Base-by-base conservation (phyloP, 75 land plant genomes). In the Picea sitchensis region DNA sequence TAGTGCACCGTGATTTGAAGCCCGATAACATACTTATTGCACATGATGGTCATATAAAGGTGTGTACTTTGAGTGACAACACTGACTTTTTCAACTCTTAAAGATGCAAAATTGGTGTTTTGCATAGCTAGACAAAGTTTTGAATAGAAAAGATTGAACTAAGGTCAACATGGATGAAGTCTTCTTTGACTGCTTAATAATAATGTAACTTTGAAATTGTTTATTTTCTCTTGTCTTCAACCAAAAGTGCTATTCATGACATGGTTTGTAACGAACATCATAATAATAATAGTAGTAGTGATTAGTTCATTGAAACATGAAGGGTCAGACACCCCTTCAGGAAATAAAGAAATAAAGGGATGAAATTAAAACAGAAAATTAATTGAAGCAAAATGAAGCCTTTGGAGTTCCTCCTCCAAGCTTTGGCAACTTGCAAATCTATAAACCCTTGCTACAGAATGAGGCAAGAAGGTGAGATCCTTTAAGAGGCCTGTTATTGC, bases 11-110 rank as follows among this genome's bases (percentile, higher is more conserved):
- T 47, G 93, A 91, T 80, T 58, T 91, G 80, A 91, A 91, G 61
- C 93, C 93, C 54, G 93, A 87, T 60, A 91, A 91, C 79, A 80
- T 91, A 77, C 59, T 91, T 65, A 82, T 91, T 82, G 91, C 88
- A 44, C 88, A 83, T 72, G 85, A 91, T 86, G 93, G 93, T 30
- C 93, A 91, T 67, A 90, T 90, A 32, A 91, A 91, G 91, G 93
- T 90, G 59, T 11, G 76, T 9, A 20, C 54, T 41, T 41, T 68
- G 9, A 68, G 5, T 18, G 73, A 9, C 47, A 38, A 18, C 18
- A 36, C 38, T n/a, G 13, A 34, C 74, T 71, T 71, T 71, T 71
- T 71, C 23, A 20, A 71, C 36, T 47, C 41, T 34, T 34, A 36
- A 68, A 71, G 11, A 18, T 20, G 5, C 44, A 12, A 11, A 41